Evolutionary conservation across 768 basidiomycete species (phyloP).

Genomic region (Pleurotus cornucopiae): DNA sequence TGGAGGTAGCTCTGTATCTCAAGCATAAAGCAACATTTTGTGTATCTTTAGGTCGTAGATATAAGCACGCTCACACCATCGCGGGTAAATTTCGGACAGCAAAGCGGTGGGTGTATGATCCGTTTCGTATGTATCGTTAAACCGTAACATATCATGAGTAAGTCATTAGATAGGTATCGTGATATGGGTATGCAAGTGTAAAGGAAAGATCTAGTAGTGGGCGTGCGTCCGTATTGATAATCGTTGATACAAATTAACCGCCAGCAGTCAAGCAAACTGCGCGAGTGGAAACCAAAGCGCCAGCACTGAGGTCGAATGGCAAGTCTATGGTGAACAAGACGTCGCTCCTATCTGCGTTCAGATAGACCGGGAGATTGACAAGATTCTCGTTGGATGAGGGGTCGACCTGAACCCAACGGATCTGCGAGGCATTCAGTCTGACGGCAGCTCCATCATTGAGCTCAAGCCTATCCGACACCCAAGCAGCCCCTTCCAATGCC

Average conservation of each 20-base stretch:
- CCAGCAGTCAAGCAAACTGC: constrained; percentile 90
- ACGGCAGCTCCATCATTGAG: constrained; percentile 85
- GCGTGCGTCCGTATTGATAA: too few species aligned
- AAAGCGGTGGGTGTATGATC: too few species aligned
- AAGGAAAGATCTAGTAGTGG: too few species aligned
- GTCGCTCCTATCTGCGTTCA: constrained; percentile 85
- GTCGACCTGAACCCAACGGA: constrained; percentile 77
- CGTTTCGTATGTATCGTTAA: too few species aligned
- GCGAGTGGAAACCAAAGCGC: constrained; percentile 75
- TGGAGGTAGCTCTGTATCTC: constrained; percentile 34
- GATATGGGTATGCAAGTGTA: constrained; percentile 9
- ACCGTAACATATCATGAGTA: background rate
- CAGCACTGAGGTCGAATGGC: constrained; percentile 65
- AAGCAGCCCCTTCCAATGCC: constrained; percentile 81
- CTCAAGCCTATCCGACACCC: constrained; percentile 62
- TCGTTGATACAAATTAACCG: constrained; percentile 29
- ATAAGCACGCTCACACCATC: too few species aligned
- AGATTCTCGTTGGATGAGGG: constrained; percentile 28
- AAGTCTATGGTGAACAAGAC: constrained; percentile 88
- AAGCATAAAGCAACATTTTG: background rate
- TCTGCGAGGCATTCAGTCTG: constrained; percentile 73
- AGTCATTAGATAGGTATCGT: background rate
- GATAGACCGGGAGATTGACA: constrained; percentile 88
- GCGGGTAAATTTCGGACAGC: too few species aligned
- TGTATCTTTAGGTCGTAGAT: too few species aligned